Evolutionary conservation across 768 basidiomycete species (phyloP), one percentile per base, ranked within the genome.

Genomic region (Serendipita sp.): DNA sequence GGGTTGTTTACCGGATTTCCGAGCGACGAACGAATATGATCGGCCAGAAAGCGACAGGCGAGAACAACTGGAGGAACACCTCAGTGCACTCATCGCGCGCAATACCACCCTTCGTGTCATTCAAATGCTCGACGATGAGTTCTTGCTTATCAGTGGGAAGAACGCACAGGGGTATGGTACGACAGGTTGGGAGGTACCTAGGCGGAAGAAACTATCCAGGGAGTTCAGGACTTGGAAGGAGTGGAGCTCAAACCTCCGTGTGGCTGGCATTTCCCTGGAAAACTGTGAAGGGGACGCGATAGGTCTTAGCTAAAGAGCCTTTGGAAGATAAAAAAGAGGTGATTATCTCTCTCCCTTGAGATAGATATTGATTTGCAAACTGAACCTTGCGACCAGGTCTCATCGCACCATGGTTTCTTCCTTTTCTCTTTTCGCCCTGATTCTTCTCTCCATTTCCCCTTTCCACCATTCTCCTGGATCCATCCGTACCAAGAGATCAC

Each of bases 381-480:
- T n/a, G n/a, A n/a, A n/a, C n/a, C n/a, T n/a, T n/a, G n/a, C n/a
- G n/a, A n/a, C n/a, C n/a, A n/a, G n/a, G n/a, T n/a, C n/a, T 50
- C 45, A 50, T 1, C 11, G 20, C 28, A 28, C 20, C 5, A 28
- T 28, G 7, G 4, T 26, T 4, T 11, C 31, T 24, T 58, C 24
- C 30, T 28, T 58, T 33, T 22, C 53, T 24, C 53, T 58, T n/a
- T 58, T 58, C 4, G 53, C 53, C 9, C n/a, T 22, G 20, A 33
- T 9, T 58, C 53, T 34, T 30, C 34, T 43, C 42, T 62, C 66
- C 53, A 28, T 41, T 24, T 26, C 41, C n/a, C 24, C 63, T 22
- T 65, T 69, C 85, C 84, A 85, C 82, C 82, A 86, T 4, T 81
- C 77, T 2, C 74, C 77, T 31, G 81, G 71, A 66, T 81, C 81